These are phyloP conservation scores for Cochlearia excelsa DNA, from an alignment of 345 rosid species.

Conservation along the genomic window DNA sequence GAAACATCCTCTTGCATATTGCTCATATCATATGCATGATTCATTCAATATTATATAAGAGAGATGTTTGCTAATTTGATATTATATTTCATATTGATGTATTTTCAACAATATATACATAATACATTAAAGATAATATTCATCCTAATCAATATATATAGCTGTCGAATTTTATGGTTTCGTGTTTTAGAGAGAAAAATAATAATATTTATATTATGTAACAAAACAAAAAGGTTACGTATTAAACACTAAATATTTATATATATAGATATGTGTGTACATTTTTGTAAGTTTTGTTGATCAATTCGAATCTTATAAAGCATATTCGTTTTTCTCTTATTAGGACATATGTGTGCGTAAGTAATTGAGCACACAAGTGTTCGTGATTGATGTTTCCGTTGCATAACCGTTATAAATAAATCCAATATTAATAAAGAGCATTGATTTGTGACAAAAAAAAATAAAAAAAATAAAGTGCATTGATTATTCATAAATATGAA, in stretches of 20 bases:
- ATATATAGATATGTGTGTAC: background rate
- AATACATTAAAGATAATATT: too few species aligned
- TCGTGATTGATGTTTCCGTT: background rate
- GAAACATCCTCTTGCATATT: constrained; percentile 17
- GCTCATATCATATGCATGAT: background rate
- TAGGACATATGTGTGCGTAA: constrained; percentile 6
- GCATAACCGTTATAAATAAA: background rate
- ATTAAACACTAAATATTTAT: too few species aligned
- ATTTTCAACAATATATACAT: too few species aligned
- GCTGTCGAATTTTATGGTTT: too few species aligned
- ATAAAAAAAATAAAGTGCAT: background rate
- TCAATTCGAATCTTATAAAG: constrained; percentile 20
- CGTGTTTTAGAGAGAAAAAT: background rate
- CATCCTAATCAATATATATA: too few species aligned
- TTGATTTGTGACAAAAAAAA: too few species aligned
- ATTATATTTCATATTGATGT: too few species aligned
- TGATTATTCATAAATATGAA: constrained; percentile 9
- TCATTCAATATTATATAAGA: background rate
- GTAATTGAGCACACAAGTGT: constrained; percentile 26
- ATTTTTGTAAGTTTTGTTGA: background rate
- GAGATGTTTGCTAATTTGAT: too few species aligned
- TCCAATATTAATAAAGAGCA: too few species aligned
- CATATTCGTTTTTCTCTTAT: constrained; percentile 20
- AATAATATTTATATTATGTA: constrained; percentile 1
- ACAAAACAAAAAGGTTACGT: background rate